These are phyloP conservation scores for Epichloe glyceriae DNA, from an alignment of 2,329 filamentous ascomycete genomes.

Conservation along the genomic window DNA sequence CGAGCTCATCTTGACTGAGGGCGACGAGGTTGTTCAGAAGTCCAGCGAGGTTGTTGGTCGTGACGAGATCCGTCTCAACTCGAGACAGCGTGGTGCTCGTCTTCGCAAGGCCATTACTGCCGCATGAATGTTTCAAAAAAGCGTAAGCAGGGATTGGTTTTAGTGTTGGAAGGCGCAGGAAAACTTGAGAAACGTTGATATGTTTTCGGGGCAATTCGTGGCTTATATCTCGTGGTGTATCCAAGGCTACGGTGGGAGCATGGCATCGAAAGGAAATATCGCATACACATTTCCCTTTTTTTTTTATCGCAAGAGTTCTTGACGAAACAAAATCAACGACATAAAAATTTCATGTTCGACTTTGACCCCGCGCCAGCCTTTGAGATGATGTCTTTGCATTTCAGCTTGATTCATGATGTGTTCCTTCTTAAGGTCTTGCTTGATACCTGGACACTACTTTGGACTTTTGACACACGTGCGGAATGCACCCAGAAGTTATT, in stretches of 20 bases:
- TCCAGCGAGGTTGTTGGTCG: constrained; percentile 65
- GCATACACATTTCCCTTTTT: constrained; percentile 18
- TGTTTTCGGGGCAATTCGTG: constrained; percentile 16
- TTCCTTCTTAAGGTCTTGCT: too few relatives aligned
- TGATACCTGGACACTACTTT: too few relatives aligned
- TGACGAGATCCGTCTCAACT: constrained; percentile 59
- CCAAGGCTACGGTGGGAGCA: constrained; percentile 25
- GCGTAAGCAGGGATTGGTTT: constrained; percentile 5
- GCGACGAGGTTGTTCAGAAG: constrained; percentile 92
- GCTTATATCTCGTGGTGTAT: constrained; percentile 27
- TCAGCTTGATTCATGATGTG: too few relatives aligned
- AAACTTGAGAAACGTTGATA: constrained; percentile 6
- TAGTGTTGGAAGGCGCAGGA: constrained; percentile 6
- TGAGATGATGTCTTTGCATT: background rate
- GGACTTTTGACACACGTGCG: too few relatives aligned
- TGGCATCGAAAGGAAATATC: constrained; percentile 24
- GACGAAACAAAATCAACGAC: constrained; percentile 20
- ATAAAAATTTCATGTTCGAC: background rate
- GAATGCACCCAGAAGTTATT: too few relatives aligned
- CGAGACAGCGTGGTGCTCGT: constrained; percentile 77
- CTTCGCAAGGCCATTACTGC: constrained; percentile 51
- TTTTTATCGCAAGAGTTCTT: constrained; percentile 22
- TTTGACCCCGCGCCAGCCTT: background rate
- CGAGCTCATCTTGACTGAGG: constrained; percentile 98
- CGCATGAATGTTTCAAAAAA: constrained; percentile 33